These are phyloP conservation scores for Corylus avellana DNA, from an alignment of 306 rosid species.

Conservation along the genomic window DNA sequence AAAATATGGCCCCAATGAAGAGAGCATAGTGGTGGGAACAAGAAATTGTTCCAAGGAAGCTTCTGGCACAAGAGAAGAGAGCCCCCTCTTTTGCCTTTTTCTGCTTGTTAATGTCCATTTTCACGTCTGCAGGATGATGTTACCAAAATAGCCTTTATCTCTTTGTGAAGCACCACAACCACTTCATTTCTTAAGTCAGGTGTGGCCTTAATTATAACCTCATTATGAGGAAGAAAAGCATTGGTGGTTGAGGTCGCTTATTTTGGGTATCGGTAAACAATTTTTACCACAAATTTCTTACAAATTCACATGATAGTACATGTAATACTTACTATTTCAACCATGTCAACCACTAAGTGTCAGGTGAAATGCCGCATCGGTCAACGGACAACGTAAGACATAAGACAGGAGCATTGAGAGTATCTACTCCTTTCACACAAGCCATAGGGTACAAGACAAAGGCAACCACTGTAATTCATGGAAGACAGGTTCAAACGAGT, in stretches of 20 bases:
- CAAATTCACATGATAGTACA: no score
- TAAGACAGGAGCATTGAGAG: neutral
- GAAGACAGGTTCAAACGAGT: neutral
- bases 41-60: constrained; percentile 1
- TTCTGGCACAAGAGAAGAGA: constrained; percentile 10
- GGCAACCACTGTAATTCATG: neutral
- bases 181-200: constrained; percentile 17
- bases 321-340: no score
- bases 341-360: no score
- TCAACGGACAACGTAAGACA: no score
- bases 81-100: constrained; percentile 20
- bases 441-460: neutral
- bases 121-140: constrained; percentile 12
- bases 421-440: neutral
- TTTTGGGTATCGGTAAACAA: no score
- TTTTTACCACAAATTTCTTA: no score
- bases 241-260: neutral
- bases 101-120: constrained; percentile 27
- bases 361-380: no score
- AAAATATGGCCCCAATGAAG: neutral
- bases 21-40: neutral
- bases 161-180: constrained; percentile 31
- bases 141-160: constrained; percentile 20
- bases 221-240: neutral
- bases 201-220: neutral